Base-by-base conservation (phyloP, 768 basidiomycete species). In the Lactifluus piperatus region DNA sequence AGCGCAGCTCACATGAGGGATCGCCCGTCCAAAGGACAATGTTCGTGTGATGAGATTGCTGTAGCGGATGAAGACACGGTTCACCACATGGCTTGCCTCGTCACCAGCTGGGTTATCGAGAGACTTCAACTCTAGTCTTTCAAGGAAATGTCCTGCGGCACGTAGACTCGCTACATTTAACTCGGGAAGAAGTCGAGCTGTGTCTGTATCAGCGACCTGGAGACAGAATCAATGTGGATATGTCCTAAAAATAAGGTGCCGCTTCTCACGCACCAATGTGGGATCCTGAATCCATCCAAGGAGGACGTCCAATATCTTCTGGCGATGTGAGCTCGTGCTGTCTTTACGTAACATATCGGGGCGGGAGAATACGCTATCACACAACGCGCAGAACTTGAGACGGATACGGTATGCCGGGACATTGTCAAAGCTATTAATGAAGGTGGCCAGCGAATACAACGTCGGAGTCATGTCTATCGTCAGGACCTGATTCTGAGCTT, bases 51-150 rank as follows among this genome's bases (percentile, higher is more conserved):
- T 75, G 24, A 84, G 76, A 14, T 75, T 76, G 29, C 86, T 83
- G 66, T 93, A 91, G 54, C 83, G 84, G 66, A 85, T 84, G 73
- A 94, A 94, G 27, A 91, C 70, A 26, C 92, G 76, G 2, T 89
- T 85, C 18, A 88, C 80, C 10, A 83, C 81, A 67, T 90, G 86
- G 0, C 78, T 76, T 26, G 79, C 74, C 60, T 88, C 87, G 60
- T 88, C 82, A 16, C 81, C 79, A 34, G 80, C 76, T 39, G 79
- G 73, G 18, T 72, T 74, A n/a, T 78, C 87, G 3, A 79, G 72
- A 5, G 80, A 75, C 53, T 79, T 76, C 22, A 97, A 75, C 52
- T 85, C 81, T 9, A 95, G 72, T 16, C 84, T 81, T 64, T 94
- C 88, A 39, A 91, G 73, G 13, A 94, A 74, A 57, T 81, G 86